Evolutionary conservation across 2,329 filamentous ascomycete genomes (phyloP).

Genomic region (Colletotrichum tofieldiae): DNA sequence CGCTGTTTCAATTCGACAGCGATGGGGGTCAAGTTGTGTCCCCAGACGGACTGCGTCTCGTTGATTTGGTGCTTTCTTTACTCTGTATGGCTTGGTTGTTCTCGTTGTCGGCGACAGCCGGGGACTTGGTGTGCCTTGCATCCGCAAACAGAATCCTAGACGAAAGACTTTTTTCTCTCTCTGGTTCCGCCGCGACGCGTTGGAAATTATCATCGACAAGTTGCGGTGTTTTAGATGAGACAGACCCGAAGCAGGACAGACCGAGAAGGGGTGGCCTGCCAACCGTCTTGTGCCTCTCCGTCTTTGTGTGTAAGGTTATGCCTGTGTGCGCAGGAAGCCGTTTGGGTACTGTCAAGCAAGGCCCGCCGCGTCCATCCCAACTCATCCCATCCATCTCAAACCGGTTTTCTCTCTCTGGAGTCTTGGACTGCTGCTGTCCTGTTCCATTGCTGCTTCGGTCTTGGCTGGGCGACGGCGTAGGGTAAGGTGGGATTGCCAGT

Average conservation of each 20-base stretch:
- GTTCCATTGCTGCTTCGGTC: constrained; percentile 36
- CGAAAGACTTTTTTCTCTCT: not conserved
- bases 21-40: constrained; percentile 19
- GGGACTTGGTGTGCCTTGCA: constrained; percentile 7
- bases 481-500: constrained; percentile 33
- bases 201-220: constrained; percentile 8
- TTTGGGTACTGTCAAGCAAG: constrained; percentile 10
- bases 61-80: not conserved
- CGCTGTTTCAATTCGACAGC: constrained; percentile 36
- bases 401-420: constrained; percentile 10
- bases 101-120: not conserved
- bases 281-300: constrained; percentile 26
- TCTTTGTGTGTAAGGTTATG: constrained; percentile 40
- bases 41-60: constrained; percentile 28
- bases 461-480: constrained; percentile 33
- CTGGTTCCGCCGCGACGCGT: constrained; percentile 12
- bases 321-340: constrained; percentile 32
- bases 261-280: constrained; percentile 29
- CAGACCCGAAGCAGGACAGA: constrained; percentile 26
- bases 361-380: constrained; percentile 34
- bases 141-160: constrained; percentile 32
- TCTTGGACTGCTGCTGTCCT: constrained; percentile 12
- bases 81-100: not conserved
- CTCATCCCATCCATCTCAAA: constrained; percentile 30
- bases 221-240: constrained; percentile 27